Evolutionary conservation across 1,139 yeast species (phyloP).

Genomic region (Yamadazyma sp.): DNA sequence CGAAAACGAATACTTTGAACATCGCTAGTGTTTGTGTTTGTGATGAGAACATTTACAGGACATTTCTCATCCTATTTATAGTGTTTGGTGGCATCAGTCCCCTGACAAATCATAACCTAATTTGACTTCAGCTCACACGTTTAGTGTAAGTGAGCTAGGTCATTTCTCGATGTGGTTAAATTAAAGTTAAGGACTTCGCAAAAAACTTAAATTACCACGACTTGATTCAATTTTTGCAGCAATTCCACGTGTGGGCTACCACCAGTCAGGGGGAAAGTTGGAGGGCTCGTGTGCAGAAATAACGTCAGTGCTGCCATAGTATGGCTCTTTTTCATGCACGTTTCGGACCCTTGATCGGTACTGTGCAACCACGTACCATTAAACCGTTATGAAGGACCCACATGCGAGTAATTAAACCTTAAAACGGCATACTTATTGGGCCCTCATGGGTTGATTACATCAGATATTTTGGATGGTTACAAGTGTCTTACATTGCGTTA

Average conservation of each 20-base stretch:
- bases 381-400: no score
- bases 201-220: neutral
- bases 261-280: neutral
- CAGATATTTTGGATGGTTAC: no score
- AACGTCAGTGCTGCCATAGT: neutral
- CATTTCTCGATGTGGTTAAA: neutral
- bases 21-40: no score
- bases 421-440: no score
- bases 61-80: neutral
- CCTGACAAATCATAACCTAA: neutral
- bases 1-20: slow-evolving; percentile 2
- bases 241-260: slow-evolving; percentile 3
- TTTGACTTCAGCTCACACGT: neutral
- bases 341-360: no score
- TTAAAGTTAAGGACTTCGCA: neutral
- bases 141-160: neutral
- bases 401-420: no score
- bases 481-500: no score
- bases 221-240: slow-evolving; percentile 7
- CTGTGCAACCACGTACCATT: no score
- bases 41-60: neutral
- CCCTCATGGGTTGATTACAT: no score
- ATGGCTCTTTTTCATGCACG: no score
- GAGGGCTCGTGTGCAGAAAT: neutral
- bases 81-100: neutral